A percentile compares a stretch with the other conserved stretches of the same genome.
Conservation (phyloP, 176 grass and related monocot species). For the Cenchrus americanus region DNA sequence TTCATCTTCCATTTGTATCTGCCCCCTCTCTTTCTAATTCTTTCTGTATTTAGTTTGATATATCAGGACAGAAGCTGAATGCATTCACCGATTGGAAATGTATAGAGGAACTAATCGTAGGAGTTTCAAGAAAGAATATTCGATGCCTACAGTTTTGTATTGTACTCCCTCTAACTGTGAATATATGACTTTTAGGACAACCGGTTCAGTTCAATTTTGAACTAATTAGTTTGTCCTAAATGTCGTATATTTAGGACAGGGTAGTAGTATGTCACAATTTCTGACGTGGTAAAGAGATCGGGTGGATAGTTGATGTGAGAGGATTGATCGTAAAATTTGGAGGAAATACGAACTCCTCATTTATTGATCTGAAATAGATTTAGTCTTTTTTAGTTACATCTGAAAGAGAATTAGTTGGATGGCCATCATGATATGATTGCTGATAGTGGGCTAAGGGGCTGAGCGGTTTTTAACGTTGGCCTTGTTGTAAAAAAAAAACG, state of each 20-base stretch:
- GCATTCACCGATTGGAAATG: constrained; percentile 41
- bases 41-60: constrained; percentile 40
- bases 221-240: no score
- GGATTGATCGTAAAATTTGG: background rate
- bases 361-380: background rate
- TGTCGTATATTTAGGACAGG: no score
- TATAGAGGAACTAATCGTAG: constrained; percentile 5
- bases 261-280: no score
- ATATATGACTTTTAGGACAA: no score
- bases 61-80: constrained; percentile 35
- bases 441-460: background rate
- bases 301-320: background rate
- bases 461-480: background rate
- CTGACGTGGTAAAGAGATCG: background rate
- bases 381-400: background rate
- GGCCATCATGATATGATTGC: no score
- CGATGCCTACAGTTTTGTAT: background rate
- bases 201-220: no score
- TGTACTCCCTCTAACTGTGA: no score
- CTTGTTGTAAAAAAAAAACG: no score
- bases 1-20: constrained; percentile 38
- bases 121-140: background rate
- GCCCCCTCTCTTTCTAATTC: constrained; percentile 5
- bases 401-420: no score
- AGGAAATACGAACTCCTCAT: background rate